A percentile compares a stretch with the other conserved stretches of the same genome.
phyloP scores from a whole-genome alignment of 75 land plant genomes.

The Picea glauca region DNA sequence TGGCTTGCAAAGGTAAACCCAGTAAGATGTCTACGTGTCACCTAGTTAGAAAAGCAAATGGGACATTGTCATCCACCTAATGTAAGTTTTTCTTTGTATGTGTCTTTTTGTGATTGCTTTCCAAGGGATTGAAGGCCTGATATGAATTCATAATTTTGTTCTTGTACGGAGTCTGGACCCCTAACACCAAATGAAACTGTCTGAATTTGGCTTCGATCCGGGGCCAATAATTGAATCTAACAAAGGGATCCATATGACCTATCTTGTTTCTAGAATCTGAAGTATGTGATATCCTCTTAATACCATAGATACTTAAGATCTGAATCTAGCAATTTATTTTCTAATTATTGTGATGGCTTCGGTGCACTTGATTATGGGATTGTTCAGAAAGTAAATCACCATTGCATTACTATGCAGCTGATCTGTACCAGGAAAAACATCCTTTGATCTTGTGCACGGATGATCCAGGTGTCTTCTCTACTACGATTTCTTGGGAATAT shows the following conservation, averaged over 20 bases:
- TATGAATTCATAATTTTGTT: background rate
- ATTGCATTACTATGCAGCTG: conserved; percentile 35
- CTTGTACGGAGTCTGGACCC: background rate
- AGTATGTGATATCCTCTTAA: background rate
- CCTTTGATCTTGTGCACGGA: conserved; percentile 90
- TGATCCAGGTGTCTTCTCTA: conserved; percentile 84
- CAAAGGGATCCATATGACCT: background rate
- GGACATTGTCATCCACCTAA: background rate
- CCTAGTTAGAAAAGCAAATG: background rate
- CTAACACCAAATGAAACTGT: too few species aligned
- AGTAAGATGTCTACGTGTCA: background rate
- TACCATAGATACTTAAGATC: background rate
- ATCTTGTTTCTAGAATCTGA: background rate
- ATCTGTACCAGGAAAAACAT: conserved; percentile 70
- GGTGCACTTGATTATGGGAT: background rate
- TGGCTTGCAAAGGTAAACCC: background rate
- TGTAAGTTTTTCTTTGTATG: background rate
- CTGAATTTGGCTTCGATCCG: too few species aligned
- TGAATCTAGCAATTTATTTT: background rate
- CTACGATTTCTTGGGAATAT: conserved; percentile 71
- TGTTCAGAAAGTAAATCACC: background rate
- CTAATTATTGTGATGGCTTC: background rate
- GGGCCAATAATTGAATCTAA: background rate
- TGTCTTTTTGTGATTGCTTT: background rate
- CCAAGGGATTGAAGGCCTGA: background rate